Evolutionary conservation across 495 filamentous ascomycete species (phyloP).

Genomic region (Rhypophila decipiens): DNA sequence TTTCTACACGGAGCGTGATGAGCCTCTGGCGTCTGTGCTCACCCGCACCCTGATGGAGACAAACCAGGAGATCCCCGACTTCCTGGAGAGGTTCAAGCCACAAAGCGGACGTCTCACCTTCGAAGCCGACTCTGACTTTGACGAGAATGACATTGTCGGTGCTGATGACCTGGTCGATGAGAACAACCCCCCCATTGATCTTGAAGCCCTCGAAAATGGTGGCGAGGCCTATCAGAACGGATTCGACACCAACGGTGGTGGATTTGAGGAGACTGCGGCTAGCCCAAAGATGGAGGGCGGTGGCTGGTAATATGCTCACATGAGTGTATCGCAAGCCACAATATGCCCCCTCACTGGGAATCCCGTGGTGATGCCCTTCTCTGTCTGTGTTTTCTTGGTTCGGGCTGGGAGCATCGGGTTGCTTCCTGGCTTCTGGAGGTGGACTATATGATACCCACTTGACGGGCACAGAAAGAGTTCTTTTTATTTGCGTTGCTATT

Average conservation of each 20-base stretch:
- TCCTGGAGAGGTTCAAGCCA: conserved; percentile 60
- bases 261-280: neutral
- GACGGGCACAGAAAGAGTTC: too few species aligned
- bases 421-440: too few species aligned
- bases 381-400: too few species aligned
- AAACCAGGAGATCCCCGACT: conserved; percentile 72
- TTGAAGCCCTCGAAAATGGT: conserved; percentile 1
- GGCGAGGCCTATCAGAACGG: conserved; percentile 1
- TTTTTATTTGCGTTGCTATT: too few species aligned
- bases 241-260: neutral
- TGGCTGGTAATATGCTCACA: too few species aligned
- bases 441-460: too few species aligned
- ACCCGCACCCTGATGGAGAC: conserved; percentile 77
- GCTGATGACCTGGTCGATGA: conserved; percentile 8
- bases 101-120: conserved; percentile 50
- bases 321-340: too few species aligned
- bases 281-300: too few species aligned
- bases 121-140: conserved; percentile 57
- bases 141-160: conserved; percentile 15
- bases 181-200: conserved; percentile 5
- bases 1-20: conserved; percentile 69
- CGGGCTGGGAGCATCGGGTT: too few species aligned
- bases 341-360: too few species aligned
- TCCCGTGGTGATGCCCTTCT: too few species aligned
- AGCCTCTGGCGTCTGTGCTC: conserved; percentile 59